Conservation (phyloP, 169 alveolate species). For the Cryptosporidium meleagridis region DNA sequence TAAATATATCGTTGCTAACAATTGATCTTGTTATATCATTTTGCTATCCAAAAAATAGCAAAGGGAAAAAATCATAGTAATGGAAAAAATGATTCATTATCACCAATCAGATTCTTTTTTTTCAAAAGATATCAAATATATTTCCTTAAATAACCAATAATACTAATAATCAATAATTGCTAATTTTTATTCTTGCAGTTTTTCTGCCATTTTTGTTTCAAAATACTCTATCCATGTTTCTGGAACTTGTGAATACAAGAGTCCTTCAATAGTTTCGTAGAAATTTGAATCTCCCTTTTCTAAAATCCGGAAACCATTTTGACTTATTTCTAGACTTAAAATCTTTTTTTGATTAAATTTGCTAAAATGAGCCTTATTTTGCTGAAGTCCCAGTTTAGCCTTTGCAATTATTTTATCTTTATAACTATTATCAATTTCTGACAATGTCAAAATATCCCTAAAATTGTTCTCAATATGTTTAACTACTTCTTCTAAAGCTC, state of each 20-base stretch:
- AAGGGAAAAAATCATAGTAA: not conserved
- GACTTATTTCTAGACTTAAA: slow-evolving; percentile 17
- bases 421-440: slow-evolving; percentile 24
- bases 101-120: not conserved
- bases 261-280: slow-evolving; percentile 47
- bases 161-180: not conserved
- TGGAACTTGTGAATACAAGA: slow-evolving; percentile 28
- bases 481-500: slow-evolving; percentile 6
- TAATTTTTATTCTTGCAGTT: not conserved
- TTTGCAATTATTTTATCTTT: not conserved
- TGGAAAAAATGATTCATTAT: not conserved
- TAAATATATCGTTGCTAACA: not conserved
- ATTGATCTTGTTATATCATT: not conserved
- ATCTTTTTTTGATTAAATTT: not conserved
- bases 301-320: slow-evolving; percentile 1
- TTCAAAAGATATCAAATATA: not conserved
- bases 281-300: not conserved
- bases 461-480: slow-evolving; percentile 4
- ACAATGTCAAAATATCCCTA: slow-evolving; percentile 1
- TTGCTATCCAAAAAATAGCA: not conserved
- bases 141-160: not conserved
- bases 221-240: slow-evolving; percentile 33
- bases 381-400: not conserved
- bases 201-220: slow-evolving; percentile 10
- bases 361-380: not conserved